Conservation (phyloP, 2,329 filamentous ascomycete genomes). For the Cladosporium sp. region DNA sequence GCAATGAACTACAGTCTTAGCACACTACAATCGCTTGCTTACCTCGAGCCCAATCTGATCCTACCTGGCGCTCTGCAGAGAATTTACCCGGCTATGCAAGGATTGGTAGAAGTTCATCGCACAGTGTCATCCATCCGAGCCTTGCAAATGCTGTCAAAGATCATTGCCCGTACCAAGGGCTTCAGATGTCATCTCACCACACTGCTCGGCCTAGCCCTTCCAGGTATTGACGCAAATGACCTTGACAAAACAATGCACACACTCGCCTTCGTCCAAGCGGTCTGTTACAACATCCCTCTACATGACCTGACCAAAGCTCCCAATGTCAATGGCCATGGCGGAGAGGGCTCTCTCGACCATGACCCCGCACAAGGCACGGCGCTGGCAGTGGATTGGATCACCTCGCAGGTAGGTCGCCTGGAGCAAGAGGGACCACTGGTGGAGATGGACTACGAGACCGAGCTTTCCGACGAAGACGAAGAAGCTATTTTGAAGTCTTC, state of each 20-base stretch:
- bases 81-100: constrained; percentile 96
- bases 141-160: constrained; percentile 85
- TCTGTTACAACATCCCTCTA: constrained; percentile 95
- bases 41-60: constrained; percentile 86
- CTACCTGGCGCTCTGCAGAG: constrained; percentile 90
- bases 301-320: constrained; percentile 69
- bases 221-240: constrained; percentile 97
- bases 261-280: constrained; percentile 89
- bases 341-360: constrained; percentile 54
- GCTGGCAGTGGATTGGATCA: constrained; percentile 89
- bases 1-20: constrained; percentile 90
- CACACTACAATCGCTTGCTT: constrained; percentile 84
- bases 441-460: constrained; percentile 78
- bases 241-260: constrained; percentile 95
- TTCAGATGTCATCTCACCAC: constrained; percentile 95
- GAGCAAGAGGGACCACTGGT: constrained; percentile 83
- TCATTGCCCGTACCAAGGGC: constrained; percentile 92
- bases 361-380: constrained; percentile 51
- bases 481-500: constrained; percentile 87
- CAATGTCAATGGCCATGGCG: constrained; percentile 41
- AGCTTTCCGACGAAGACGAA: constrained; percentile 83
- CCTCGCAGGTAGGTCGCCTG: constrained; percentile 89
- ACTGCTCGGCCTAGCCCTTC: constrained; percentile 84
- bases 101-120: constrained; percentile 92
- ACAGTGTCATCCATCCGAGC: constrained; percentile 92